These are phyloP conservation scores for Mucor piriformis DNA, from an alignment of 371 early-diverging fungal species.

Conservation along the genomic window DNA sequence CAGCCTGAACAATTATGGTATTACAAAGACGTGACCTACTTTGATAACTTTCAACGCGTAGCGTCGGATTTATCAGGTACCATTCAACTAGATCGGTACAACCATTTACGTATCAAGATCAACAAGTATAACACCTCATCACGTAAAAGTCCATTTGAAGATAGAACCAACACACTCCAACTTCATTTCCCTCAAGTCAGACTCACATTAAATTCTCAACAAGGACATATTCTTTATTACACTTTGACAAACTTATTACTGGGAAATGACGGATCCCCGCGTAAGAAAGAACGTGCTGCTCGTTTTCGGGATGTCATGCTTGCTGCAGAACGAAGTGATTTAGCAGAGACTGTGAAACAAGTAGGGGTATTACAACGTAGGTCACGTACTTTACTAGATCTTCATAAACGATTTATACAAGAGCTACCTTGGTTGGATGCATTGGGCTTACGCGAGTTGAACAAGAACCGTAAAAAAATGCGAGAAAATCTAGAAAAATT, in stretches of 20 bases:
- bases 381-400: conserved; percentile 48
- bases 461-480: conserved; percentile 14
- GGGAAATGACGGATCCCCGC: conserved; percentile 60
- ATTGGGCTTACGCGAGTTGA: conserved; percentile 16
- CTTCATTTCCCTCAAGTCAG: conserved; percentile 66
- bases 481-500: conserved; percentile 53
- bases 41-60: conserved; percentile 62
- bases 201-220: conserved; percentile 65
- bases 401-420: conserved; percentile 61
- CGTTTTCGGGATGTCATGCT: conserved; percentile 73
- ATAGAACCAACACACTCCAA: conserved; percentile 50
- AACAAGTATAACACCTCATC: conserved; percentile 2
- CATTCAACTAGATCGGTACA: conserved; percentile 71
- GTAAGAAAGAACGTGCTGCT: conserved; percentile 65
- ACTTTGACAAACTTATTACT: conserved; percentile 70
- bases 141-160: conserved; percentile 36
- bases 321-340: conserved; percentile 65
- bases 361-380: conserved; percentile 59
- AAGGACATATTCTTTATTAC: conserved; percentile 64
- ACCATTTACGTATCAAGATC: conserved; percentile 63
- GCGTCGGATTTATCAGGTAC: conserved; percentile 67
- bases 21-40: conserved; percentile 29
- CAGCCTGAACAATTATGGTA: conserved; percentile 76
- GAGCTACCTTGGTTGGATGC: conserved; percentile 37
- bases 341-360: conserved; percentile 58